Evolutionary conservation across 1,139 yeast species (phyloP), one percentile per base, ranked within the genome.

Genomic region (Petasospora rhodanensis): DNA sequence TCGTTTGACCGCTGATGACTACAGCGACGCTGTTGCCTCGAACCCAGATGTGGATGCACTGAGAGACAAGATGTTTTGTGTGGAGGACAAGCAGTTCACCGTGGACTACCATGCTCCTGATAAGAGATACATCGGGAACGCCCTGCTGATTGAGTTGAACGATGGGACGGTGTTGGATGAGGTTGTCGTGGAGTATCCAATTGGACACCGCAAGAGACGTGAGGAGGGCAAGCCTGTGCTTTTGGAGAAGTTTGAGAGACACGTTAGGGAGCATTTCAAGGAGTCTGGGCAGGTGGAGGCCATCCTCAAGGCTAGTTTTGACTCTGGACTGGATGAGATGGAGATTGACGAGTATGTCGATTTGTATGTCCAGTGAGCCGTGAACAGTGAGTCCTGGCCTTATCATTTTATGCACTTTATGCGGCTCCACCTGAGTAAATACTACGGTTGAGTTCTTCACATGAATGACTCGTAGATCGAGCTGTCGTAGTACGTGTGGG

Each of bases 161-260:
- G 78, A 73, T 47, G 79, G 79, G 22, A 65, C 76, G 6, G 55
- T 58, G 4, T 52, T 73, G 17, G 75, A 70, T 35, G 79, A 73
- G 41, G 70, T 70, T 28, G 67, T 61, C 34, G 74, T 74, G 28
- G 70, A 73, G 51, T 72, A 64, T 51, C 79, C 79, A 42, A 68
- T 73, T 42, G 79, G 79, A 11, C 79, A 73, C 58, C 65, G 70
- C 46, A 60, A 61, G 47, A 68, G 79, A 54, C 63, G 79, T 41
- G 72, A 68, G 36, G 79, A 73, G 49, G 79, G 79, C 20, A 70
- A 70, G 32, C 79, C 79, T 14, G 66, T 73, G 13, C 51, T 74
- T 41, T 54, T 69, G 34, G 52, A 60, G 34, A 73, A 73, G 58
- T 73, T 71, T 42, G 65, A 67, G 49, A 64, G 64, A 29, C 78